Evolutionary conservation across 441 rosid species (phyloP).

Genomic region (Biscutella laevigata): DNA sequence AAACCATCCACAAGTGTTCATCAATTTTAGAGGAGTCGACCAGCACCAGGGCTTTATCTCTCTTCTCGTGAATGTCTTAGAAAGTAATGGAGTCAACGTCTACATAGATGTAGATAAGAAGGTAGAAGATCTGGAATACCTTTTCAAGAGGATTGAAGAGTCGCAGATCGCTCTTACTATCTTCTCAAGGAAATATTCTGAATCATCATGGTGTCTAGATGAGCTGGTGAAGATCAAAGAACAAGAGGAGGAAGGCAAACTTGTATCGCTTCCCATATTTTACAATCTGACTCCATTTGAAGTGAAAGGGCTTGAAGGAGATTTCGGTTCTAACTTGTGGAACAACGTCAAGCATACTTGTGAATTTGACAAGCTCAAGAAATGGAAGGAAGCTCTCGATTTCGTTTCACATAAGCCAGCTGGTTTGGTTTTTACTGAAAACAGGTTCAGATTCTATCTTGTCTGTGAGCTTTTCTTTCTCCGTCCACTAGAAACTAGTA

Average conservation of each 20-base stretch:
- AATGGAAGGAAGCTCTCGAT: slow-evolving; percentile 18
- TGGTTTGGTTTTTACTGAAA: no score
- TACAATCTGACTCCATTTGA: not conserved
- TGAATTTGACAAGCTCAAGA: no score
- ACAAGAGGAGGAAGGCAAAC: not conserved
- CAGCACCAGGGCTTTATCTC: not conserved
- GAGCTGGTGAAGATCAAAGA: slow-evolving; percentile 14
- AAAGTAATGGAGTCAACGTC: not conserved
- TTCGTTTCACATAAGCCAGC: no score
- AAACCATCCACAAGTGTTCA: not conserved
- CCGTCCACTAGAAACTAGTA: no score
- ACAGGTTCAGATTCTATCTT: no score
- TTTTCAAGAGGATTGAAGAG: not conserved
- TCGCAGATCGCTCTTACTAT: slow-evolving; percentile 7
- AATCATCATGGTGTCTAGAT: not conserved
- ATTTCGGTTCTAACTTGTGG: not conserved
- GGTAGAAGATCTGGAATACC: no score
- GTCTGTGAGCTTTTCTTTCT: no score
- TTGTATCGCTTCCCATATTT: not conserved
- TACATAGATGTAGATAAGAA: not conserved
- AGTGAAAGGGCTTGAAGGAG: not conserved
- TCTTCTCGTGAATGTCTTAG: not conserved
- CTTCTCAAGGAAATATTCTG: not conserved
- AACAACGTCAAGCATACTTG: not conserved
- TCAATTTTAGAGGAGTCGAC: not conserved